Percentiles rank a stretch among this genome's conserved stretches.
phyloP scores from a whole-genome alignment of 108 stramenopile species.

The Nitzschia sp. region DNA sequence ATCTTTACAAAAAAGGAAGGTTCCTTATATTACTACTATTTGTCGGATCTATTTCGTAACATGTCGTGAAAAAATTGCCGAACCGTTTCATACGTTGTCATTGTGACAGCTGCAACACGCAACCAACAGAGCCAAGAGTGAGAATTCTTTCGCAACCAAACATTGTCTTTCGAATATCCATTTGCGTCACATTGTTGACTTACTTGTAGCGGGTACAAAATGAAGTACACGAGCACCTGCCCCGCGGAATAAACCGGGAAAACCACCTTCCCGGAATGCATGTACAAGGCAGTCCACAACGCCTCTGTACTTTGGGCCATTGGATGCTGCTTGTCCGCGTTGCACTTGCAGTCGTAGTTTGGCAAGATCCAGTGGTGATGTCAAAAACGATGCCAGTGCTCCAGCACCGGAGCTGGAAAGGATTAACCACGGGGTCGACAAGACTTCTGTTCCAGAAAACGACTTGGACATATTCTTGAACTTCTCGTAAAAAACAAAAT shows the following conservation, averaged over 20 bases:
- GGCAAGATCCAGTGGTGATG: constrained; percentile 95
- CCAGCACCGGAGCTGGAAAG: constrained; percentile 85
- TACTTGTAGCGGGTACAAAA: constrained; percentile 86
- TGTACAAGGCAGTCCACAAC: constrained; percentile 70
- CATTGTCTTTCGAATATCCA: neutral
- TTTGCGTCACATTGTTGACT: too few species aligned
- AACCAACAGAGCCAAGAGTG: neutral
- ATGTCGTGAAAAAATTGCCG: constrained; percentile 28
- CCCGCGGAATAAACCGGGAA: constrained; percentile 88
- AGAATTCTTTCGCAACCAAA: neutral
- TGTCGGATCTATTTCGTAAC: too few species aligned
- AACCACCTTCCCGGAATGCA: constrained; percentile 61
- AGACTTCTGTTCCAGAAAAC: constrained; percentile 22
- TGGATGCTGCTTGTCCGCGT: constrained; percentile 41
- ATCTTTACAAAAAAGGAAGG: too few species aligned
- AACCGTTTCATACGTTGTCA: constrained; percentile 89
- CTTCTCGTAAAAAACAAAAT: constrained; percentile 94
- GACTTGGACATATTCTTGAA: constrained; percentile 55
- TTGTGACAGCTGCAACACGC: constrained; percentile 62
- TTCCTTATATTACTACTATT: too few species aligned
- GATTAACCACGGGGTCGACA: constrained; percentile 66
- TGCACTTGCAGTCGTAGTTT: constrained; percentile 94
- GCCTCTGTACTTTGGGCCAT: constrained; percentile 39
- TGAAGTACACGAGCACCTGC: constrained; percentile 92
- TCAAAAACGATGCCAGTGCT: constrained; percentile 89